Base-by-base conservation (phyloP, 495 filamentous ascomycete genomes). In the Patellaria atrata region DNA sequence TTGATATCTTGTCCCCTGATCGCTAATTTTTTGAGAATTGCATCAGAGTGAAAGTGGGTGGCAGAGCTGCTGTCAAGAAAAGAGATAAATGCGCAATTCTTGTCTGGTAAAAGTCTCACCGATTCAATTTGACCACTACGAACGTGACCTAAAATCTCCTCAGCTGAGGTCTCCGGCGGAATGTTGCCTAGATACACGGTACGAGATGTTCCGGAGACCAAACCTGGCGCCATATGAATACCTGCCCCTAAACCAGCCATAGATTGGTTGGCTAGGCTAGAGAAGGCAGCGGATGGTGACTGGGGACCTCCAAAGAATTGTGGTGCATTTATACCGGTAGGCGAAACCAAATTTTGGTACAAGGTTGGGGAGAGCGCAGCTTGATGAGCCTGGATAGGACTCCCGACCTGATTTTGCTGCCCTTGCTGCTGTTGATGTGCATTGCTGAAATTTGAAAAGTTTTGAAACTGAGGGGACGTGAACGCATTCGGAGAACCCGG, bases 81-180 rank as follows among this genome's bases (percentile, higher is more conserved):
- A 9, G 89, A 97, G 51, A 97, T 97, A 64, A 97, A 97, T 40
- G 89, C 89, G 58, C 89, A 97, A 65, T 96, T 97, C 80, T 96
- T 97, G 61, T 97, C 89, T 12, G 86, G 82, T 22, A 97, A 70
- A 44, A 96, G 67, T 42, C 89, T 76, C 23, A 96, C 89, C 16
- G 91, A 96, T 63, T 97, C 89, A 56, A 97, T 97, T 50, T 94
- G 91, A 22, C 89, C 89, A 57, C 91, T 96, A 30, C 89, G 75
- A 32, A 97, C 89, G 52, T 97, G 89, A 42, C 87, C 82, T 31
- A 97, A 66, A 47, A 97, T 94, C 61, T 97, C 89, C 63, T 97
- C 89, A 14, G 91, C 91, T 22, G 81, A 77, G n/a, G 89, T 96
- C 64, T 97, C 89, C 14, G 86, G 81, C 22, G 89, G 89, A 38